Evolutionary conservation across 495 filamentous ascomycete genomes (phyloP).

Genomic region (Apodospora peruviana): DNA sequence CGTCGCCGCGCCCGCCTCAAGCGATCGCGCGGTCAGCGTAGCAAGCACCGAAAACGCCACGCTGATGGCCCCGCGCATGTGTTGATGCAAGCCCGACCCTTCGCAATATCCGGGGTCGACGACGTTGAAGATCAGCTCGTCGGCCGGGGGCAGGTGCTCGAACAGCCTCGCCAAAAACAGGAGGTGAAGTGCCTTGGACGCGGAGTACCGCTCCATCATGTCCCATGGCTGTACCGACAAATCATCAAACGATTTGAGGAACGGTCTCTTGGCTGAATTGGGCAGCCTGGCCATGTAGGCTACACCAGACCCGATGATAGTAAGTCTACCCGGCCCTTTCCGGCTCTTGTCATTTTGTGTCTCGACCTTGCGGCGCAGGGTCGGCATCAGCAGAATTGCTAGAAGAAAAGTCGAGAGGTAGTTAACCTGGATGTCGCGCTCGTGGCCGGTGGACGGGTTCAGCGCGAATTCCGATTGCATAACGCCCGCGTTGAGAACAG

Average conservation of each 20-base stretch:
- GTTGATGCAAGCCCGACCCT: not conserved
- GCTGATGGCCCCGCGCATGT: not conserved
- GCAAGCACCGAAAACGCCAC: not conserved
- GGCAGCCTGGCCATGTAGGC: not conserved
- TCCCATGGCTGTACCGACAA: not conserved
- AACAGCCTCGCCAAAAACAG: not conserved
- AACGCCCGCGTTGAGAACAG: slow-evolving; percentile 50
- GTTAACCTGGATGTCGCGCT: slow-evolving; percentile 40
- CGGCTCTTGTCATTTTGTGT: not conserved
- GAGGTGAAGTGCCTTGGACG: not conserved
- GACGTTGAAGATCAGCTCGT: not conserved
- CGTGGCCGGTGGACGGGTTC: slow-evolving; percentile 40
- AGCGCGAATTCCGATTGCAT: slow-evolving; percentile 22
- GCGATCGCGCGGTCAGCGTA: not conserved
- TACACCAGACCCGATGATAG: not conserved
- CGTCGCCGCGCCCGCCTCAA: not conserved
- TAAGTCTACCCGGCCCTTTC: not conserved
- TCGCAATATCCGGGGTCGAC: not conserved
- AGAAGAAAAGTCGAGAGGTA: slow-evolving; percentile 46
- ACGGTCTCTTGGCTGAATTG: not conserved
- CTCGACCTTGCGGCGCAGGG: slow-evolving; percentile 24
- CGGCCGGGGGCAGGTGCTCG: not conserved
- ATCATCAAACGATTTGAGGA: not conserved
- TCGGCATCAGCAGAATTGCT: slow-evolving; percentile 43
- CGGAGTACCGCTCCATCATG: not conserved